Evolutionary conservation across 164 flowering plant genomes (phyloP).

Genomic region (Berberis vulgaris): DNA sequence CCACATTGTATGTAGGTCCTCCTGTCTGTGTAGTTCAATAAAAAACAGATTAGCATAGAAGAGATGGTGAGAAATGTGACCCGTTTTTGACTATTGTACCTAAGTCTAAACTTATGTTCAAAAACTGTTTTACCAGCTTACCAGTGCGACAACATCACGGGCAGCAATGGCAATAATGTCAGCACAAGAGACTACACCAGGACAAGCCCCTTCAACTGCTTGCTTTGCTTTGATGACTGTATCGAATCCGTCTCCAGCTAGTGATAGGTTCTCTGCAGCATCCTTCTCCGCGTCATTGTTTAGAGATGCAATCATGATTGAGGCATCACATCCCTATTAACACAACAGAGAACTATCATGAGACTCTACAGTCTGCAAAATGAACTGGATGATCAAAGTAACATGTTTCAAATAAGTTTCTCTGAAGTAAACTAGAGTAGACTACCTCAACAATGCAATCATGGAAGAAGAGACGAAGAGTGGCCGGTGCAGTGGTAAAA

Average conservation of each 20-base stretch:
- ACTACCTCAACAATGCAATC: conserved; percentile 78
- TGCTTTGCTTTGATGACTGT: conserved; percentile 59
- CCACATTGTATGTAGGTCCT: conserved; percentile 55
- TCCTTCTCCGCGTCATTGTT: conserved; percentile 74
- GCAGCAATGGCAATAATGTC: conserved; percentile 68
- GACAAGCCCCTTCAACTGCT: conserved; percentile 61
- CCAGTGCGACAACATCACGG: conserved; percentile 62
- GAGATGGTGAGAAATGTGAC: too few relatives aligned
- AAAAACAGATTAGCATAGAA: neutral
- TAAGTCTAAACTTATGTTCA: neutral
- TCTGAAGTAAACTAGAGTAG: too few relatives aligned
- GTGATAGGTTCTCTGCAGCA: conserved; percentile 49
- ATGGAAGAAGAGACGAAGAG: conserved; percentile 12
- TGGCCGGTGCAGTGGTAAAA: conserved; percentile 51
- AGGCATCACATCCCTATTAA: conserved; percentile 75
- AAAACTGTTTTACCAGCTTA: conserved; percentile 12
- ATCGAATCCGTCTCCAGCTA: conserved; percentile 85
- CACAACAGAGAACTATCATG: neutral
- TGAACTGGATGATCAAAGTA: too few relatives aligned
- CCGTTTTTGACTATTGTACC: too few relatives aligned
- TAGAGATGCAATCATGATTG: conserved; percentile 52
- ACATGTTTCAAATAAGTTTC: too few relatives aligned
- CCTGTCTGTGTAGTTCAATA: conserved; percentile 35
- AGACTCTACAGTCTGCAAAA: too few relatives aligned
- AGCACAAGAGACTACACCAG: conserved; percentile 75